Percentiles rank a stretch among this genome's conserved stretches.
Conservation (phyloP, 768 basidiomycete species). For the Myochromella boudieri region DNA sequence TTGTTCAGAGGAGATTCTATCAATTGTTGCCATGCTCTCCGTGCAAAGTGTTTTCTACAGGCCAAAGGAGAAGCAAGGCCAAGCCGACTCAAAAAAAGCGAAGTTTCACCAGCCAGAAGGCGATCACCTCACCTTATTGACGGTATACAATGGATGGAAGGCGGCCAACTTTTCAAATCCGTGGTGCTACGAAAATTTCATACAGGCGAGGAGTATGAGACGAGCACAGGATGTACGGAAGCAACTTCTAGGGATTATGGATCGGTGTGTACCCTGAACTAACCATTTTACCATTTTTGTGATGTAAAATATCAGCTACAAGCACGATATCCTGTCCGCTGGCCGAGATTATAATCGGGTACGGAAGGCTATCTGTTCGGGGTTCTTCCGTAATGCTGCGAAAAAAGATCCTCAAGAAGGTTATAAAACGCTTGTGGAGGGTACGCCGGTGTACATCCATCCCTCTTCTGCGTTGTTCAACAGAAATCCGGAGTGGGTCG, state of each 20-base stretch:
- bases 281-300: not conserved
- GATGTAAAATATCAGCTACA: slow-evolving; percentile 59
- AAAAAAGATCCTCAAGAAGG: slow-evolving; percentile 99
- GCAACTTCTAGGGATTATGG: slow-evolving; percentile 98
- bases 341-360: slow-evolving; percentile 92
- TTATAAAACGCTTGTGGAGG: slow-evolving; percentile 96
- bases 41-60: slow-evolving; percentile 97
- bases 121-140: slow-evolving; percentile 86
- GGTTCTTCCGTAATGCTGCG: slow-evolving; percentile 97
- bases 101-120: slow-evolving; percentile 99
- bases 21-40: slow-evolving; percentile 96
- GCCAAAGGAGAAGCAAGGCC: slow-evolving; percentile 99
- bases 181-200: slow-evolving; percentile 99
- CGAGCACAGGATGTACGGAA: slow-evolving; percentile 97
- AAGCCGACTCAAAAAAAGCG: slow-evolving; percentile 99
- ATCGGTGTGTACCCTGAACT: slow-evolving; percentile 57
- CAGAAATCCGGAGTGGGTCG: slow-evolving; percentile 92
- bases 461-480: slow-evolving; percentile 97
- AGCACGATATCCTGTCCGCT: slow-evolving; percentile 93
- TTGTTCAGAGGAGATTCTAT: slow-evolving; percentile 97
- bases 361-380: slow-evolving; percentile 93
- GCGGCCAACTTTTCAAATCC: slow-evolving; percentile 94
- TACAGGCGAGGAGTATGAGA: slow-evolving; percentile 96
- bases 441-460: slow-evolving; percentile 99
- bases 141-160: slow-evolving; percentile 99